Base-by-base conservation (phyloP, 345 rosid species). In the Bruguiera gymnorhiza region DNA sequence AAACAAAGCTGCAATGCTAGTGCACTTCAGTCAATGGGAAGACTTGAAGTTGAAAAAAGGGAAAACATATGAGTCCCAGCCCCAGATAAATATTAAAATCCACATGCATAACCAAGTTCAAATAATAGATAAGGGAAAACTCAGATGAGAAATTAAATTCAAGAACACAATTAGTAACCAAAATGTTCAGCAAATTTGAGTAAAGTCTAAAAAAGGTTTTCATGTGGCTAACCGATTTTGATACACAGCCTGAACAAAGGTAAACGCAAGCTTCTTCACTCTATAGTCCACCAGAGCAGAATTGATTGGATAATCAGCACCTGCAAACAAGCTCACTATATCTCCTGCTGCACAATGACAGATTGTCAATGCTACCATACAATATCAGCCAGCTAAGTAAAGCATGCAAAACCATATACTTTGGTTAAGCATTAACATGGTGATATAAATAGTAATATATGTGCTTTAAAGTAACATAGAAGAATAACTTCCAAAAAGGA, bases 221-320 rank as follows among this genome's bases (percentile, higher is more conserved):
- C 32, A 60, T 23, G 50, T 29, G 55, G 46, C 75, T 70, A 73
- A 92, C 99, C 99, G 87, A 69, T 96, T 89, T 73, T 88, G 84
- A 84, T 87, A 81, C 74, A 88, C 73, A 68, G 98, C 97, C 70
- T 84, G 86, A 70, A 92, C 76, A 83, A 94, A 95, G 62, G 80
- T 71, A 73, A 86, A 85, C 58, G 88, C 83, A 48, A 92, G 86
- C 72, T 77, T 77, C 80, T 89, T 86, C 82, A 92, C 89, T 74
- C 95, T 89, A 78, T 81, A 86, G 69, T 85, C 98, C 85, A 86
- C 98, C 80, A 86, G 73, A 78, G 81, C 76, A 70, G 34, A 76
- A 66, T 81, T 74, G 27, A 81, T 62, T 64, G 77, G 67, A 77
- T 87, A 85, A 73, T 86, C 87, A 71, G 48, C 48, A 68, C 93